phyloP scores from a whole-genome alignment of 1,284 basidiomycete genomes.

The Butyriboletus appendiculatus region DNA sequence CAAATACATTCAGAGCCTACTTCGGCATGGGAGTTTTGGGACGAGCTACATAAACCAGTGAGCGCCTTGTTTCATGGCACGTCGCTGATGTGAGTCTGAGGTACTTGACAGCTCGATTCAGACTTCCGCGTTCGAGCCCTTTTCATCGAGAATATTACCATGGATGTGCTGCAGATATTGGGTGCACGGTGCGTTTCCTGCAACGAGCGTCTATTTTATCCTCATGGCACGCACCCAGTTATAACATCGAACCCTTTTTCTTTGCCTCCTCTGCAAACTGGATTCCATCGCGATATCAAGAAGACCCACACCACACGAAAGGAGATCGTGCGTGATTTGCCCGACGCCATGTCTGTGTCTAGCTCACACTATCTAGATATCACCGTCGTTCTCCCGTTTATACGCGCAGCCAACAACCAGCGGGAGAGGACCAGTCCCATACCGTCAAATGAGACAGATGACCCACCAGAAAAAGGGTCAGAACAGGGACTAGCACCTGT shows the following conservation, averaged over 20 bases:
- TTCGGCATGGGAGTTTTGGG: constrained; percentile 17
- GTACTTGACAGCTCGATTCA: constrained; percentile 29
- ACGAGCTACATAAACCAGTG: constrained; percentile 16
- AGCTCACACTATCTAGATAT: constrained; percentile 38
- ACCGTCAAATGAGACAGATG: constrained; percentile 1
- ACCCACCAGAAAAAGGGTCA: not conserved
- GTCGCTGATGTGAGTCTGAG: not conserved
- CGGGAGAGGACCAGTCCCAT: constrained; percentile 5
- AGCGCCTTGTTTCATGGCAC: not conserved
- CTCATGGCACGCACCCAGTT: constrained; percentile 20
- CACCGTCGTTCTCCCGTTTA: constrained; percentile 50
- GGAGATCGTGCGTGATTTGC: constrained; percentile 47
- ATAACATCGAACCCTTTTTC: constrained; percentile 53
- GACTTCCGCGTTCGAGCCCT: constrained; percentile 44
- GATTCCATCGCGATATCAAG: constrained; percentile 57
- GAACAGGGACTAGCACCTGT: constrained; percentile 5
- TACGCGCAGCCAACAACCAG: constrained; percentile 37
- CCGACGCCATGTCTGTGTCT: not conserved
- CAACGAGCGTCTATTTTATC: not conserved
- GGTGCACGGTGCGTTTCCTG: constrained; percentile 43
- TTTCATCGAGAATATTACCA: constrained; percentile 49
- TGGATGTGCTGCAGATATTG: constrained; percentile 48
- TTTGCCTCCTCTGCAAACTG: constrained; percentile 57
- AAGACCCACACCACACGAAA: constrained; percentile 35
- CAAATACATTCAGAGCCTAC: constrained; percentile 7